Conservation (phyloP, 805 yeast genomes). For the Cyberlindnera subsufficiens region DNA sequence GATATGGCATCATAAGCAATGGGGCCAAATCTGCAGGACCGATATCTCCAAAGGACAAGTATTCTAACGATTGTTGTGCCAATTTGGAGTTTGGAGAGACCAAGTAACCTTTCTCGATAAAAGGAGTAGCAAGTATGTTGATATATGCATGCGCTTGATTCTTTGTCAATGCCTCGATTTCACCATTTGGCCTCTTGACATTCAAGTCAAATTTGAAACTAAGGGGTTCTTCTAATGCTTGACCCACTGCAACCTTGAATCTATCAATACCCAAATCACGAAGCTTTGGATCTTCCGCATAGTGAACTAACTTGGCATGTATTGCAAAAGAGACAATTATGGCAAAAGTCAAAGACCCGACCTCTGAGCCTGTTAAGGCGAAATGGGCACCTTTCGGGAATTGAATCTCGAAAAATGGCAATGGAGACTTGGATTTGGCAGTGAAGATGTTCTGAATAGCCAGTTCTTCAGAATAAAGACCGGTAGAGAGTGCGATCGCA, state of each 20-base stretch:
- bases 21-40: conserved; percentile 8
- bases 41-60: conserved; percentile 12
- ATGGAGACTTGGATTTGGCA: conserved; percentile 5
- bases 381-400: conserved; percentile 24
- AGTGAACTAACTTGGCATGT: conserved; percentile 81
- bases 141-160: conserved; percentile 10
- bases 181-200: not conserved
- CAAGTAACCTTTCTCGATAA: conserved; percentile 15
- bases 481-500: conserved; percentile 63
- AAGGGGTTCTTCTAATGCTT: conserved; percentile 26
- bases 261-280: conserved; percentile 59
- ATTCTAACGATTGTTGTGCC: conserved; percentile 11
- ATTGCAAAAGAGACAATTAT: conserved; percentile 82
- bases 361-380: not conserved
- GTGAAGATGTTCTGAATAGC: conserved; percentile 33
- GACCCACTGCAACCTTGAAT: conserved; percentile 62
- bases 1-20: conserved; percentile 15
- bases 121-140: conserved; percentile 14
- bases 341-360: conserved; percentile 27
- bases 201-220: conserved; percentile 3
- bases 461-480: conserved; percentile 27
- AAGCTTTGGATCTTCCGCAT: conserved; percentile 65
- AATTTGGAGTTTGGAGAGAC: conserved; percentile 21
- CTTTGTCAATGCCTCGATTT: not conserved
- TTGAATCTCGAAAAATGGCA: conserved; percentile 29